Evolutionary conservation across 2,329 filamentous ascomycete species (phyloP).

Genomic region (Neopestalotiopsis sp.): DNA sequence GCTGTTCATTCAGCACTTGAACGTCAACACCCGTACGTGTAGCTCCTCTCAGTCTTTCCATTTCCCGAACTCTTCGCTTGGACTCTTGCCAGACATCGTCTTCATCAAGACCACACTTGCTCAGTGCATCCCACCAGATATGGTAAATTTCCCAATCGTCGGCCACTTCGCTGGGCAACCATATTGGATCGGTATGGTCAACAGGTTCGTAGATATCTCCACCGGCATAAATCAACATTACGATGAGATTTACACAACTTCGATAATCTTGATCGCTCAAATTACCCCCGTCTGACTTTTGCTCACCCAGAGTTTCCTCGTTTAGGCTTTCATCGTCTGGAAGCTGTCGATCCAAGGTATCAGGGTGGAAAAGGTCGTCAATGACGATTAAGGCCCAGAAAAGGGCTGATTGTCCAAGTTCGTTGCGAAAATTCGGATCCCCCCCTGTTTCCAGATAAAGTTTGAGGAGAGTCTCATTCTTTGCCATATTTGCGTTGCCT

Average conservation of each 20-base stretch:
- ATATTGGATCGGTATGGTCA: no score
- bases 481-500: no score
- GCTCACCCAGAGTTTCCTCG: no score
- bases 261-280: neutral
- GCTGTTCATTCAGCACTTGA: neutral
- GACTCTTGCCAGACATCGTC: neutral
- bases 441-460: neutral
- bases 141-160: neutral
- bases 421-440: neutral
- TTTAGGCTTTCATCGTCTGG: no score
- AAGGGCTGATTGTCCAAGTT: neutral
- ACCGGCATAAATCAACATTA: neutral
- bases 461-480: neutral
- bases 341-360: no score
- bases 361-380: no score
- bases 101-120: no score
- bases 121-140: no score
- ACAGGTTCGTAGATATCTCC: neutral
- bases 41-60: neutral
- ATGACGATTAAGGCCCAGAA: no score
- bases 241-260: neutral
- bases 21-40: neutral
- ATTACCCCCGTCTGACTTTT: no score
- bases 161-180: neutral
- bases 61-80: neutral